phyloP scores from a whole-genome alignment of 2,329 filamentous ascomycete species.

The Verticillium dahliae region DNA sequence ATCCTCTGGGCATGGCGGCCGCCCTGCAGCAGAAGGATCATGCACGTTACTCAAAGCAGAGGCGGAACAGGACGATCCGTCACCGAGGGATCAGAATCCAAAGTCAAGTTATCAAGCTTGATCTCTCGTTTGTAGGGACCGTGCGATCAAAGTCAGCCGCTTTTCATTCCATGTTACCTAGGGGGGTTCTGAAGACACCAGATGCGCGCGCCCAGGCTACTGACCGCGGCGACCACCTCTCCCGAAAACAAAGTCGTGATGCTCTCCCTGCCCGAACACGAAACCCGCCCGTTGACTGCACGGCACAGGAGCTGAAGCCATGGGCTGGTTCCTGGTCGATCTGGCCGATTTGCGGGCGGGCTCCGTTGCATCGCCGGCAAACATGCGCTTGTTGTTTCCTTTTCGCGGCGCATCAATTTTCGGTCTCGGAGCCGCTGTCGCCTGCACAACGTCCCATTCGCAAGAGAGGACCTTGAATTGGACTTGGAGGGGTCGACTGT shows the following conservation, averaged over 20 bases:
- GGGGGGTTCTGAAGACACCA: not conserved
- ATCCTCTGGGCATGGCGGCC: no score
- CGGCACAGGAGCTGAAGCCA: not conserved
- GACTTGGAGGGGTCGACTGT: constrained; percentile 26
- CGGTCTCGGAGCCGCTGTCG: not conserved
- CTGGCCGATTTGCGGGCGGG: not conserved
- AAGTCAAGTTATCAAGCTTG: not conserved
- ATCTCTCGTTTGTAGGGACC: not conserved
- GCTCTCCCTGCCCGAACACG: not conserved
- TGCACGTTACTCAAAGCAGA: not conserved
- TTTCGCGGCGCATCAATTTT: not conserved
- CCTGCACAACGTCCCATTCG: constrained; percentile 22
- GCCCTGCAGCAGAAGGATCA: not conserved
- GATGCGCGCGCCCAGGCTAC: not conserved
- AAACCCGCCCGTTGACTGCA: not conserved
- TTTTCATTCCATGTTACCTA: not conserved
- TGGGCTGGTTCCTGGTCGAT: not conserved
- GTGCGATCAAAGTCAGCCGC: not conserved
- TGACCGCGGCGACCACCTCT: not conserved
- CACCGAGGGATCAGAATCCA: not conserved
- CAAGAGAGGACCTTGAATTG: constrained; percentile 34
- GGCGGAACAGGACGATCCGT: not conserved
- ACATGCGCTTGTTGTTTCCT: not conserved
- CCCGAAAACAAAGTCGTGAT: constrained; percentile 1
- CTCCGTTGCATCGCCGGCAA: not conserved